Evolutionary conservation across 768 basidiomycete species (phyloP), one percentile per base, ranked within the genome.

Genomic region (Tylopilus vinaceipallidus): DNA sequence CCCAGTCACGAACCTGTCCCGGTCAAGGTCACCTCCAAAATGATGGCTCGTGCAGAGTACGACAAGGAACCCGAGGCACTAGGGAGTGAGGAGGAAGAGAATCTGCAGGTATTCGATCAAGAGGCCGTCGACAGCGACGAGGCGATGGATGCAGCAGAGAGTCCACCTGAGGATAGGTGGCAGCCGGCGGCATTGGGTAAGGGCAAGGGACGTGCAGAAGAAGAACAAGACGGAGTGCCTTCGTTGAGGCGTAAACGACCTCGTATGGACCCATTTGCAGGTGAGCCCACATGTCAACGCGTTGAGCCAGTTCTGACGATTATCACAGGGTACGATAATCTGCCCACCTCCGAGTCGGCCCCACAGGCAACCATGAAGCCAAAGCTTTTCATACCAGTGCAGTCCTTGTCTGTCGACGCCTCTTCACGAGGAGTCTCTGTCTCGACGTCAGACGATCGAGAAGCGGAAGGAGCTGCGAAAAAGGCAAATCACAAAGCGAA

Each of bases 1-100:
- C 39, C 50, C 20, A 40, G 23, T 16, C 36, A 20, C 9, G 63
- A 58, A 23, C 71, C 57, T 41, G 71, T 81, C 11, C 79, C 82
- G 0, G 62, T 73, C 19, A 83, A 81, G 61, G 64, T 85, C 13
- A 91, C 88, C 3, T 73, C 71, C 56, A 91, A 90, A 67, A 91
- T 89, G 85, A 58, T 73, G n/a, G 83, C 79, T 48, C 78, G 87
- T 2, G 81, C 77, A 42, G 73, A 81, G 52, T 86, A 88, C 57
- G 77, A 86, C 59, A 73, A 74, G 56, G 70, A 80, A 44, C 56
- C 87, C 32, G 72, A 73, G 36, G 78, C 78, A 48, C 42, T 64
- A 16, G 69, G 52, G 6, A 61, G 66, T 30, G 75, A 75, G 41
- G 78, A 77, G 43, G 75, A 73, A 10, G 73, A 70, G 4, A 72